Conservation (phyloP, 2,329 filamentous ascomycete species). For the Fusarium graminum region DNA sequence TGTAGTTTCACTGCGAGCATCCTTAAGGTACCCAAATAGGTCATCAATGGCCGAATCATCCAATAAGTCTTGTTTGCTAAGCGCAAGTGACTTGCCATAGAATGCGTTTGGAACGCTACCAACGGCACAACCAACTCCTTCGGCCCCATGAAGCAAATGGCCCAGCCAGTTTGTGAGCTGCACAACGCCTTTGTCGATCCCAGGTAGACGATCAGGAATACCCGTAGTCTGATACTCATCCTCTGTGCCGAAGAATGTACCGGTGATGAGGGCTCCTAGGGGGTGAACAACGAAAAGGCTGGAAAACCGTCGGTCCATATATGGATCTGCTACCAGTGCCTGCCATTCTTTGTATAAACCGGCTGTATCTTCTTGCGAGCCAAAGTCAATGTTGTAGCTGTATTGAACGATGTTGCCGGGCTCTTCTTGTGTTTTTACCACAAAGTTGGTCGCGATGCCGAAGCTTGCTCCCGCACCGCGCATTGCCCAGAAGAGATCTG, state of each 20-base stretch:
- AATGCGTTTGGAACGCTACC: slow-evolving; percentile 65
- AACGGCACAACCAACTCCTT: slow-evolving; percentile 62
- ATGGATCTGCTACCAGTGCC: slow-evolving; percentile 64
- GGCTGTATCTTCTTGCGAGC: slow-evolving; percentile 62
- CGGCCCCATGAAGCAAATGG: slow-evolving; percentile 65
- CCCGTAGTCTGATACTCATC: slow-evolving; percentile 67
- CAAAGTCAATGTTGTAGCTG: slow-evolving; percentile 66
- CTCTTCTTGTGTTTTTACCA: slow-evolving; percentile 67
- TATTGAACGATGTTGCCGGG: slow-evolving; percentile 70
- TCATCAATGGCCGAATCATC: slow-evolving; percentile 59
- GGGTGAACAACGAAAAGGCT: slow-evolving; percentile 68
- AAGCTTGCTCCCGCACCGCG: slow-evolving; percentile 69
- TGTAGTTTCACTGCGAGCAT: slow-evolving; percentile 62
- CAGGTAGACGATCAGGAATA: slow-evolving; percentile 63
- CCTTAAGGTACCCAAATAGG: slow-evolving; percentile 68
- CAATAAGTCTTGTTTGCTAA: slow-evolving; percentile 63
- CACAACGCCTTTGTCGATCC: slow-evolving; percentile 55
- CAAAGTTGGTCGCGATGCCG: slow-evolving; percentile 69
- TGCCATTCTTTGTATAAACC: slow-evolving; percentile 70
- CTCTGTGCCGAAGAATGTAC: slow-evolving; percentile 71
- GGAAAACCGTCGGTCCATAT: slow-evolving; percentile 70
- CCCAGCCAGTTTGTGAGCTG: slow-evolving; percentile 74
- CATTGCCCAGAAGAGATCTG: slow-evolving; percentile 69
- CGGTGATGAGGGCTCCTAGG: slow-evolving; percentile 67
- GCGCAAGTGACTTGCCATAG: slow-evolving; percentile 69